Base-by-base conservation (phyloP, 352 stramenopile genomes). In the Globisporangium rhizosaccharum region DNA sequence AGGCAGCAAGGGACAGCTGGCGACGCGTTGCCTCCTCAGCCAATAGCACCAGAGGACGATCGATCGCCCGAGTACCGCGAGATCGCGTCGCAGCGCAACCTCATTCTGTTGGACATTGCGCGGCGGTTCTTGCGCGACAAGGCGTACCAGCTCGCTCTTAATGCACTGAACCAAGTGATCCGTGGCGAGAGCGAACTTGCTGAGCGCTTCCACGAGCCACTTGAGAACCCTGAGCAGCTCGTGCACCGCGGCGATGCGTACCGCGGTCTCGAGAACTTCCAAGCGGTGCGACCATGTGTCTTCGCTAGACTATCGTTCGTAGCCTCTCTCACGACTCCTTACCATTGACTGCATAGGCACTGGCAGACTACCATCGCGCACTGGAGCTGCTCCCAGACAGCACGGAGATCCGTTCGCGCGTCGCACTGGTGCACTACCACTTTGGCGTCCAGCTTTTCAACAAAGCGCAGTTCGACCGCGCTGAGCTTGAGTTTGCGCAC, bases 401-500 rank as follows among this genome's bases (percentile, higher is more conserved):
- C 44, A 61, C 64, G n/a, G 73, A 74, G 2, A 72, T 92, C 18
- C 67, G 79, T 28, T 76, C 83, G 10, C 74, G 83, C 11, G 71
- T 93, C 5, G 79, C 76, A 9, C 66, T 92, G 39, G 79, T 94
- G 33, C 83, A 91, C 59, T 94, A 91, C 59, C 75, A 89, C 28
- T 91, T 94, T 56, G 83, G 85, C 18, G 73, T 93, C 30, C 71
- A 90, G 33, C 61, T 90, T 7, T 91, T 93, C 67, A 93, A 93
- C 55, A 62, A 68, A 53, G 80, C 66, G 15, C 70, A 77, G 51
- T 94, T 93, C 41, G 68, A 88, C 48, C 86, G 82, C 53, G 83
- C 83, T 5, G 81, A 90, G 50, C 51, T 93, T n/a, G 85, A 92
- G 60, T 88, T 86, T 53, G 61, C 46, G n/a, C 66, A 63, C 18